Evolutionary conservation across 163 green algal genomes (phyloP).

Genomic region (Chlamydomonas reinhardtii): DNA sequence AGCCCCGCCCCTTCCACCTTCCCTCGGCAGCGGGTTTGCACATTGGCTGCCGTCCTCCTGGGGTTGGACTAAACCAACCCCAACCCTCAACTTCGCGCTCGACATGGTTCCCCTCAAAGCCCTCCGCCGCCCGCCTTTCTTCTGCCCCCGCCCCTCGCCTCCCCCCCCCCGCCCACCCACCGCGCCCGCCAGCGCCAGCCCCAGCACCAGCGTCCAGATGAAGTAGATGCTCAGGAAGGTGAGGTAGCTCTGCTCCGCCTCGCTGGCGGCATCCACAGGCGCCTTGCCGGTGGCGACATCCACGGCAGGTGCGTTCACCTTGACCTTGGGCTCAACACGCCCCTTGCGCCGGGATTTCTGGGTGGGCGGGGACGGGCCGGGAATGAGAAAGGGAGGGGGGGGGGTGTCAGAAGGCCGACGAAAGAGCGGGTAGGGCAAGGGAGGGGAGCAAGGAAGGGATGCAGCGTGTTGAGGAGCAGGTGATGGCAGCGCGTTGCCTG

Average conservation of each 20-base stretch:
- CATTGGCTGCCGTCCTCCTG: too few relatives aligned
- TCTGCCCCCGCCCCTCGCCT: neutral
- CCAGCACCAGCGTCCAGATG: constrained; percentile 45
- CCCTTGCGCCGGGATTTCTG: constrained; percentile 37
- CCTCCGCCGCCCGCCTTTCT: too few relatives aligned
- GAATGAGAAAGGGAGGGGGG: neutral
- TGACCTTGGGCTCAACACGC: constrained; percentile 56
- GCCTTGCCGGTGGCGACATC: constrained; percentile 63
- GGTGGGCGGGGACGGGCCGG: neutral
- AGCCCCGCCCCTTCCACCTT: too few relatives aligned
- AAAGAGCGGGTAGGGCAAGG: too few relatives aligned
- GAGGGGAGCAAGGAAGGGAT: neutral
- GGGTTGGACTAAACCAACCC: too few relatives aligned
- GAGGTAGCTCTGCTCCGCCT: constrained; percentile 50
- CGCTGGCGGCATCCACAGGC: constrained; percentile 21
- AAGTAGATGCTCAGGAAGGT: constrained; percentile 58
- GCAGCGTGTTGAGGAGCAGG: too few relatives aligned
- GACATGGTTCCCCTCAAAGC: too few relatives aligned
- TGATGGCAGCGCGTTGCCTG: too few relatives aligned
- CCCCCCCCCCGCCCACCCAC: constrained; percentile 31
- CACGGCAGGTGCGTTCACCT: constrained; percentile 62
- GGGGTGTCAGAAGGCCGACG: too few relatives aligned
- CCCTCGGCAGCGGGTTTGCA: too few relatives aligned
- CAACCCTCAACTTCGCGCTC: too few relatives aligned
- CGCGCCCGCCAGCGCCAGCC: constrained; percentile 59